Evolutionary conservation across 495 filamentous ascomycete species (phyloP).

Genomic region (Durotheca rogersii): DNA sequence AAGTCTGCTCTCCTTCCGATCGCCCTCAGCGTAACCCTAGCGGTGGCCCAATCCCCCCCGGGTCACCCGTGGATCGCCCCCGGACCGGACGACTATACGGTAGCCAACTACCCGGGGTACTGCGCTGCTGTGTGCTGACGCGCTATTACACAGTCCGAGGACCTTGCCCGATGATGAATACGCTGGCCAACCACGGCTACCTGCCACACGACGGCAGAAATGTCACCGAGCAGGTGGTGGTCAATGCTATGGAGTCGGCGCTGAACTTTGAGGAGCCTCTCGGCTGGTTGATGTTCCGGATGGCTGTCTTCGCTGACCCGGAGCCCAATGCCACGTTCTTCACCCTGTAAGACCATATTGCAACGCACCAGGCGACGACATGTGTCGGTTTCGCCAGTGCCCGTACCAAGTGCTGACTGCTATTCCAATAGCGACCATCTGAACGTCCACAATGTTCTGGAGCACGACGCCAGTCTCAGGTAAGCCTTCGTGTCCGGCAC

Average conservation of each 20-base stretch:
- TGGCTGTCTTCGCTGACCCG: conserved; percentile 47
- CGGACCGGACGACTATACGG: conserved; percentile 6
- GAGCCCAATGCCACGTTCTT: conserved; percentile 53
- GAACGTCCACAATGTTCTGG: conserved; percentile 47
- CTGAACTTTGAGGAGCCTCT: conserved; percentile 41
- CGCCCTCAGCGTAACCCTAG: neutral
- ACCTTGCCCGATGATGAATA: conserved; percentile 44
- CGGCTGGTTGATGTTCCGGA: conserved; percentile 42
- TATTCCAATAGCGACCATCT: conserved; percentile 36
- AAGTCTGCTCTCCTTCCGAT: neutral
- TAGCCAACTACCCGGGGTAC: neutral
- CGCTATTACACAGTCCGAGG: conserved; percentile 35
- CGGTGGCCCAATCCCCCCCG: neutral
- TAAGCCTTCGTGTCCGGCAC: too few relatives aligned
- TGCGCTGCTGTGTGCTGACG: neutral
- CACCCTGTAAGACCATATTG: conserved; percentile 32
- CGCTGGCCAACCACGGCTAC: conserved; percentile 35
- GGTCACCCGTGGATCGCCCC: neutral
- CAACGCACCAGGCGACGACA: too few relatives aligned
- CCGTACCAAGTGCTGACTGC: neutral
- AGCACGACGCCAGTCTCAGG: conserved; percentile 53
- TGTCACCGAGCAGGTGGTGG: conserved; percentile 31
- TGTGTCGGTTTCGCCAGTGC: too few relatives aligned
- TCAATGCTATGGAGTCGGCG: conserved; percentile 28
- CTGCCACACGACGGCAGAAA: conserved; percentile 37